Base-by-base conservation (phyloP, 352 stramenopile species). In the Phytopythium montanum region DNA sequence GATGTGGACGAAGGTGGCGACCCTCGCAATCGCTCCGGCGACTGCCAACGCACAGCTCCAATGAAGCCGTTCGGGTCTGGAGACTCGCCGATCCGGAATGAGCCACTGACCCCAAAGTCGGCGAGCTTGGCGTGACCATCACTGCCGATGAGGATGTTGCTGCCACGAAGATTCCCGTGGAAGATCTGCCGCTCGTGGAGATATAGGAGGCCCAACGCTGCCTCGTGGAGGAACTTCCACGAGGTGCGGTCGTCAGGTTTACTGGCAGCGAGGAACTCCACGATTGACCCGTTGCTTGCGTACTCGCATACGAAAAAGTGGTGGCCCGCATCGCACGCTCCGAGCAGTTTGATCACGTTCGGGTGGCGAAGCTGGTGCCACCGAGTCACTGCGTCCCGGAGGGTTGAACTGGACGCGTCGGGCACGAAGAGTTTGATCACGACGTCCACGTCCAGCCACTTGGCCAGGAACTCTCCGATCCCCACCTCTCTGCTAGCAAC, bases 151-250 rank as follows among this genome's bases (percentile, higher is more conserved):
- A 39, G 26, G 29, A 34, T 34, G 9, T 72, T 73, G 49, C 62
- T 66, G 13, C 65, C 59, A 13, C 69, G 66, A 21, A 77, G 44
- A 42, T 77, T 57, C 1, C 64, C 59, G 25, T 70, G 64, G 16
- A 70, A 38, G 29, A 70, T 64, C 1, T 45, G 36, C 1, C 51
- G 41, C 18, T 63, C 42, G 13, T 68, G 56, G 1, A 68, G 51
- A 26, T 60, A 63, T n/a, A 36, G n/a, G 0, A 68, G 44, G 0
- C 59, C 63, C 2, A 65, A 14, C 8, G 63, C 48, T 2, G 51
- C 56, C n/a, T 67, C 60, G 9, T 34, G 29, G 5, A 34, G 29
- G 29, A 34, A 34, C 29, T 34, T 34, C 29, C 29, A 34, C 4
- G 29, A 9, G 4, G 29, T 34, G 29, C 29, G 9, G n/a, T n/a